Evolutionary conservation across 2,329 filamentous ascomycete species (phyloP), one percentile per base, ranked within the genome.

Genomic region (Exophiala mesophila): DNA sequence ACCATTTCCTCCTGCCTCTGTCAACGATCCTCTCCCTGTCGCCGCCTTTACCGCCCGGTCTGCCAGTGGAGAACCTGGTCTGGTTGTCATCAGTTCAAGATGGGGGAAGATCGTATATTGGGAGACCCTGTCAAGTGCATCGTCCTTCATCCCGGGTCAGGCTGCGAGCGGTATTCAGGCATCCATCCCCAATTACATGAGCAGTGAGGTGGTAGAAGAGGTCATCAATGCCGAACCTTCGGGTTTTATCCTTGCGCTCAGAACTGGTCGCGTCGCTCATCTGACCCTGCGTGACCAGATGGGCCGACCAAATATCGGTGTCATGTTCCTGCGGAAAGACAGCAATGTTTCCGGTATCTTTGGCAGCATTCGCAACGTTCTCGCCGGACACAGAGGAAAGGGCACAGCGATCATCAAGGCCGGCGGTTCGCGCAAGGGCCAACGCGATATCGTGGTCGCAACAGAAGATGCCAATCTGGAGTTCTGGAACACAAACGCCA

Each of bases 91-190:
- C 26, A 86, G 90, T 68, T 85, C 90, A 9, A 78, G 78, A 13
- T 88, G 76, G 36, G 92, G 92, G 39, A 89, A 83, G 63, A 80
- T 97, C 39, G 82, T 87, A 32, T 97, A 92, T 63, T 97, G 92
- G 88, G 92, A 97, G 62, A 94, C 88, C 28, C 85, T 97, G 50
- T 88, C 90, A 42, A 88, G 82, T 62, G 88, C 88, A 7, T 85
- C 88, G 28, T 88, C 87, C 1, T 74, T 94, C 41, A 78, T 94
- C 29, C 85, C 90, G 57, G 83, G 85, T 52, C 84, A 94, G 60
- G 85, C 86, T 57, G 81, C 85, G 52, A 83, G 81, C 52, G 86
- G 86, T 12, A 78, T 94, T 12, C 87, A 94, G 57, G 80, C 85
- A 33, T 70, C 70, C 2, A 79, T 95, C 49, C 72, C 78, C 2